phyloP scores from a whole-genome alignment of 768 basidiomycete genomes.

The Crepidotus variabilis region DNA sequence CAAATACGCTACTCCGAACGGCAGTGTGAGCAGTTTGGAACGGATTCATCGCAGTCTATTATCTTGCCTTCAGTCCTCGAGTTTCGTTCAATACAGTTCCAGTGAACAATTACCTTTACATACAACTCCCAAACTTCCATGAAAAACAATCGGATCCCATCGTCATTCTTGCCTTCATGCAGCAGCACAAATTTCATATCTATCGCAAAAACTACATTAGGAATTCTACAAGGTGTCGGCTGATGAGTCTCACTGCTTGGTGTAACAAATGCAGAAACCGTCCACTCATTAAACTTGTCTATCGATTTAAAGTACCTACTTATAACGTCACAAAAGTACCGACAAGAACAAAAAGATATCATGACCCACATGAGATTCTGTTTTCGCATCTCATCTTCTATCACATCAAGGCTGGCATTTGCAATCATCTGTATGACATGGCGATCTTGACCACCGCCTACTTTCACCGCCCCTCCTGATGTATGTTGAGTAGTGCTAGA shows the following conservation, averaged over 20 bases:
- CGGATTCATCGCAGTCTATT: constrained; percentile 86
- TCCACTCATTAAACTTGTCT: constrained; percentile 99
- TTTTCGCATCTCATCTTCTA: constrained; percentile 89
- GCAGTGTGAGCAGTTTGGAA: constrained; percentile 89
- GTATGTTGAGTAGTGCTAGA: constrained; percentile 71
- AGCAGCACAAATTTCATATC: constrained; percentile 94
- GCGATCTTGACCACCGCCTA: constrained; percentile 80
- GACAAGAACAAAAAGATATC: constrained; percentile 6
- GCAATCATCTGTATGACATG: constrained; percentile 99
- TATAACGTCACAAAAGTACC: constrained; percentile 13
- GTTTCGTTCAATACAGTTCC: neutral
- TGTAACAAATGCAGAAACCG: constrained; percentile 92
- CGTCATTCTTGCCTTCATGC: constrained; percentile 96
- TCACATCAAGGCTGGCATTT: constrained; percentile 90
- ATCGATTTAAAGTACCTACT: constrained; percentile 90
- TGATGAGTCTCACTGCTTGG: constrained; percentile 71
- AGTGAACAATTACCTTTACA: constrained; percentile 67
- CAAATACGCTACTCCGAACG: constrained; percentile 80
- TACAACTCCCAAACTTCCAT: constrained; percentile 97
- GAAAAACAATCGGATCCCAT: constrained; percentile 91
- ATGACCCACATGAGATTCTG: constrained; percentile 71
- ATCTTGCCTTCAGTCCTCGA: neutral
- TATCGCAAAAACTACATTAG: constrained; percentile 24
- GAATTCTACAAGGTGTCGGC: constrained; percentile 11
- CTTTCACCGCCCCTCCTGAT: constrained; percentile 57